Conservation (phyloP, 2,329 filamentous ascomycete genomes). For the Scorias spongiosa region DNA sequence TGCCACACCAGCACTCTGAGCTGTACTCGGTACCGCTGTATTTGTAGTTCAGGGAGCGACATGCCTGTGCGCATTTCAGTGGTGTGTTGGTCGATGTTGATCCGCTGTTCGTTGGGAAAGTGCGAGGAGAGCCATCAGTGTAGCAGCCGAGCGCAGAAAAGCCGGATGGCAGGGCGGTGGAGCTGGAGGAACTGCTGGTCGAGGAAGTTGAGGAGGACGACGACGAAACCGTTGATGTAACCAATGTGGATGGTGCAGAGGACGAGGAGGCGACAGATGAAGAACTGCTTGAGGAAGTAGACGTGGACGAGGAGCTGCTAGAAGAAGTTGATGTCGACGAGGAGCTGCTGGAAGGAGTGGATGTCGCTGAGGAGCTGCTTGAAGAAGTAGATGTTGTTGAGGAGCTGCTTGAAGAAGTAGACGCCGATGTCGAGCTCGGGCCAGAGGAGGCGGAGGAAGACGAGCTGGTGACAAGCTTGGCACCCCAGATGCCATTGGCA, state of each 20-base stretch:
- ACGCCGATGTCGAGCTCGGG: conserved; percentile 1
- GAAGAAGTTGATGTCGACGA: conserved; percentile 1
- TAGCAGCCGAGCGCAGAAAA: conserved; percentile 16
- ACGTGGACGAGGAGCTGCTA: background rate
- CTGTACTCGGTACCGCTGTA: conserved; percentile 22
- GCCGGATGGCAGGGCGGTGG: conserved; percentile 6
- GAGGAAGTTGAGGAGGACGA: conserved; percentile 1
- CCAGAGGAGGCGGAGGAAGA: background rate
- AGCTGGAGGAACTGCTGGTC: conserved; percentile 2
- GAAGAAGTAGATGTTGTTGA: background rate
- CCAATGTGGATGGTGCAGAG: conserved; percentile 1
- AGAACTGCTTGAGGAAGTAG: background rate
- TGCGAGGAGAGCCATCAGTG: conserved; percentile 12
- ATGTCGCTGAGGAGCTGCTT: conserved; percentile 1
- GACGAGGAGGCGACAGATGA: conserved; percentile 1
- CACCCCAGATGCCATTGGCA: conserved; percentile 12
- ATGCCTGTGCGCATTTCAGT: conserved; percentile 11
- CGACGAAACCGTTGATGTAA: conserved; percentile 2
- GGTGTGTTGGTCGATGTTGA: conserved; percentile 10
- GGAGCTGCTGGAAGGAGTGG: conserved; percentile 1
- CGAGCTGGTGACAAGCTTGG: conserved; percentile 11
- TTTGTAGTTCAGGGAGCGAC: conserved; percentile 11
- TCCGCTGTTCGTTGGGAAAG: conserved; percentile 8
- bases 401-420: background rate
- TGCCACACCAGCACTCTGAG: conserved; percentile 9